Evolutionary conservation across 306 rosid genomes (phyloP).

Genomic region (Trifolium pratense): DNA sequence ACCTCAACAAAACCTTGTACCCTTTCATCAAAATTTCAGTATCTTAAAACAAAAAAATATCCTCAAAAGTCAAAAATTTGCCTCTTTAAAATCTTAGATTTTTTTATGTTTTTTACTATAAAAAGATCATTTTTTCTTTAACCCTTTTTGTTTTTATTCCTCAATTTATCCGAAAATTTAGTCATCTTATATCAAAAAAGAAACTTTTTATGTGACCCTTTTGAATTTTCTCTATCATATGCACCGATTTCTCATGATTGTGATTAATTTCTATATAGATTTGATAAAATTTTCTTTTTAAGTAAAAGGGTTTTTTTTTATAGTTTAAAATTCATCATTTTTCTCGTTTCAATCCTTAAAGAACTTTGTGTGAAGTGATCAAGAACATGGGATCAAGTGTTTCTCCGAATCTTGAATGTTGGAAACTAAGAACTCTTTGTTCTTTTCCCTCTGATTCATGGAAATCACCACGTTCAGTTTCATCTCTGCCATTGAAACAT

Average conservation of each 20-base stretch:
- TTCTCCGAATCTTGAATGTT: conserved; percentile 44
- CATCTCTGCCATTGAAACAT: conserved; percentile 36
- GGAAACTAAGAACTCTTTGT: conserved; percentile 43
- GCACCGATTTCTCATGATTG: conserved; percentile 29
- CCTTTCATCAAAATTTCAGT: background rate
- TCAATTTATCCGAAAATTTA: background rate
- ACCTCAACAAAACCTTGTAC: conserved; percentile 5
- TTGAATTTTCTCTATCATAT: conserved; percentile 7
- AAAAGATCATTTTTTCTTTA: background rate
- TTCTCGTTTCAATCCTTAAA: conserved; percentile 27
- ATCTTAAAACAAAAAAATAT: background rate
- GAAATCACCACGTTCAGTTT: conserved; percentile 38
- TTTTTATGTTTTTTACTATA: background rate
- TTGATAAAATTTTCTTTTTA: conserved; percentile 20
- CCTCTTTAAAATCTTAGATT: background rate
- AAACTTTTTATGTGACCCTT: conserved; percentile 15
- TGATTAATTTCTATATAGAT: conserved; percentile 6
- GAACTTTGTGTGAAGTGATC: conserved; percentile 10
- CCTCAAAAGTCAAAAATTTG: background rate
- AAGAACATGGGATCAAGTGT: conserved; percentile 54
- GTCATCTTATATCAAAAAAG: conserved; percentile 22
- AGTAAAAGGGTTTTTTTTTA: background rate
- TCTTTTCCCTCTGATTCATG: conserved; percentile 31
- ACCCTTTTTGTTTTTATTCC: background rate
- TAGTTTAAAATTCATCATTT: conserved; percentile 21